Conservation (phyloP, 2,329 filamentous ascomycete species). For the Neonectria faginata region DNA sequence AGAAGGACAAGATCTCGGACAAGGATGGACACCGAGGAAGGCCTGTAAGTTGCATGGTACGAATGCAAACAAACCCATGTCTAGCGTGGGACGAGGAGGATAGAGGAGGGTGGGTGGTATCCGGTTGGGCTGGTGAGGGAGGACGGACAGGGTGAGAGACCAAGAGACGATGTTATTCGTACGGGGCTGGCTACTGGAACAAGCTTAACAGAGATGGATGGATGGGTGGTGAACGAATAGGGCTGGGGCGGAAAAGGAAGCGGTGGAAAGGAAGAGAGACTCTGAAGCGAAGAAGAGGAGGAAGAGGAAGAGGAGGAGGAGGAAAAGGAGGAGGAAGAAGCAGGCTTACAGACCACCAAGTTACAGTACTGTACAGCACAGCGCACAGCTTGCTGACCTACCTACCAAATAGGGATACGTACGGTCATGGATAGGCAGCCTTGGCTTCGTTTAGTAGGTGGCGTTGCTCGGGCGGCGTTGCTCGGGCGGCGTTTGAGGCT, state of each 20-base stretch:
- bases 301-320: too few species aligned
- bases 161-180: neutral
- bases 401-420: constrained; percentile 13
- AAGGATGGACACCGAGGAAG: constrained; percentile 10
- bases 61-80: constrained; percentile 3
- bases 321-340: too few species aligned
- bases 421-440: neutral
- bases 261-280: too few species aligned
- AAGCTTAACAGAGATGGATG: neutral
- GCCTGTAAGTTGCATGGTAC: neutral
- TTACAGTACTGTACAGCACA: too few species aligned
- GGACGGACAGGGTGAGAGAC: too few species aligned
- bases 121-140: neutral
- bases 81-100: constrained; percentile 2
- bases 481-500: constrained; percentile 13
- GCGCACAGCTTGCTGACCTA: constrained; percentile 4
- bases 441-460: neutral
- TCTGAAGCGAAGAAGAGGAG: too few species aligned
- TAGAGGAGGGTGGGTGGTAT: constrained; percentile 1
- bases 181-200: too few species aligned
- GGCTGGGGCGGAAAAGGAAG: too few species aligned
- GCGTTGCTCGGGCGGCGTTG: constrained; percentile 6
- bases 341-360: too few species aligned
- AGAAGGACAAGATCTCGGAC: constrained; percentile 6
- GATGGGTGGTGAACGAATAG: neutral